Evolutionary conservation across 352 stramenopile species (phyloP).

Genomic region (Phytophthora pini): DNA sequence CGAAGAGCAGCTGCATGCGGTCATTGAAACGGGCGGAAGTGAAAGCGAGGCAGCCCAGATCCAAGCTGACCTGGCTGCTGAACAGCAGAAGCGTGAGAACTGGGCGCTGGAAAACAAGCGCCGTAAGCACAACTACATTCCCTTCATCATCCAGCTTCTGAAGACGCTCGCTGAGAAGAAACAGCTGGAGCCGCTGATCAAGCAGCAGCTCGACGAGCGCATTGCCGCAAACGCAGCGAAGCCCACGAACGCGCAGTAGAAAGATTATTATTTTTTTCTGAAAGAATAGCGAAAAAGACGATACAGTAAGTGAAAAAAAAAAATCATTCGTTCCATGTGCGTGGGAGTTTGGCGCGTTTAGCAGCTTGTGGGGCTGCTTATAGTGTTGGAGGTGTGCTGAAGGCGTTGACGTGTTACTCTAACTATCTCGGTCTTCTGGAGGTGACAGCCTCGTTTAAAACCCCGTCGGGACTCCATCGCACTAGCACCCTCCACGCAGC

Average conservation of each 20-base stretch:
- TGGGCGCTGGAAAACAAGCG: slow-evolving; percentile 93
- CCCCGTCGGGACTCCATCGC: background rate
- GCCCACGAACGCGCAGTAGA: slow-evolving; percentile 26
- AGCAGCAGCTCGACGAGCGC: slow-evolving; percentile 60
- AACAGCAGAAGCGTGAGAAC: slow-evolving; percentile 75
- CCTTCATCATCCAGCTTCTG: slow-evolving; percentile 94
- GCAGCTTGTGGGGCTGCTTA: slow-evolving; percentile 20
- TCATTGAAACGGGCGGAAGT: slow-evolving; percentile 46
- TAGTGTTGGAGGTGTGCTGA: slow-evolving; percentile 4
- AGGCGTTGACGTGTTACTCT: slow-evolving; percentile 32
- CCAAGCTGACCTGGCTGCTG: slow-evolving; percentile 52
- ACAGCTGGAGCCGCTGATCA: slow-evolving; percentile 80
- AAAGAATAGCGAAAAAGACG: slow-evolving; percentile 9
- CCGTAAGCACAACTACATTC: slow-evolving; percentile 97
- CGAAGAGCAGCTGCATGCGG: slow-evolving; percentile 48
- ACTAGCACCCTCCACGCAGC: slow-evolving; percentile 92
- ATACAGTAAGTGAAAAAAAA: background rate
- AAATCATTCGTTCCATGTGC: slow-evolving; percentile 11
- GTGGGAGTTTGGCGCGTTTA: slow-evolving; percentile 13
- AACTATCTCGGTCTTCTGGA: slow-evolving; percentile 16
- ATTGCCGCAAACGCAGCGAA: slow-evolving; percentile 29
- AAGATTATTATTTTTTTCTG: background rate
- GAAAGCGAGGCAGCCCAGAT: slow-evolving; percentile 52
- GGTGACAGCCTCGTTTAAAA: slow-evolving; percentile 8
- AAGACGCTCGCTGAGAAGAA: slow-evolving; percentile 92